Conservation (phyloP, 768 basidiomycete genomes). For the Boletus fagicola region DNA sequence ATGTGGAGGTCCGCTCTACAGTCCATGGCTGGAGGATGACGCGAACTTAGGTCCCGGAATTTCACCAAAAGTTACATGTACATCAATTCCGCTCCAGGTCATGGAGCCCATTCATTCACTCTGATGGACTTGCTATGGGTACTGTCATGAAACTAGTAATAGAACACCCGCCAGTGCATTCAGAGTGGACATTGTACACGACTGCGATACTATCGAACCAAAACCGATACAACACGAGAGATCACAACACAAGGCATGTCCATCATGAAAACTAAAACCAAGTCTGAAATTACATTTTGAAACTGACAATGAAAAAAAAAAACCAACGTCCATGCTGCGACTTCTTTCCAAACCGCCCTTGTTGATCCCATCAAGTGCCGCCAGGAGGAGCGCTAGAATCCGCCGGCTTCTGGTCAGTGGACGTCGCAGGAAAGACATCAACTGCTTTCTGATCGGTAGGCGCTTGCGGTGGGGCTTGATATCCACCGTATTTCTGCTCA, state of each 20-base stretch:
- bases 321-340: not conserved
- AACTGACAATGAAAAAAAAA: not conserved
- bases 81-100: not conserved
- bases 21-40: conserved; percentile 82
- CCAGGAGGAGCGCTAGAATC: not conserved
- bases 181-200: not conserved
- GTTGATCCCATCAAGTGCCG: not conserved
- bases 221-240: not conserved
- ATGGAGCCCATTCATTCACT: not conserved
- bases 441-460: conserved; percentile 8
- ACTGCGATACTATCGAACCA: not conserved
- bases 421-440: not conserved
- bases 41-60: not conserved
- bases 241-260: not conserved
- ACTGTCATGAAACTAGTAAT: not conserved
- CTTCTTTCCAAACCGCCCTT: not conserved
- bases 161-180: no score
- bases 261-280: not conserved
- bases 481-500: not conserved
- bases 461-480: not conserved
- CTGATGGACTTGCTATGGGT: not conserved
- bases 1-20: conserved; percentile 69
- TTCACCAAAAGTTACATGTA: not conserved
- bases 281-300: not conserved
- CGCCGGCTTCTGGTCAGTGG: conserved; percentile 5